A percentile compares a stretch with the other conserved stretches of the same genome.
phyloP scores from a whole-genome alignment of 2,329 filamentous ascomycete genomes.

The Purpureocillium lavendulum region DNA sequence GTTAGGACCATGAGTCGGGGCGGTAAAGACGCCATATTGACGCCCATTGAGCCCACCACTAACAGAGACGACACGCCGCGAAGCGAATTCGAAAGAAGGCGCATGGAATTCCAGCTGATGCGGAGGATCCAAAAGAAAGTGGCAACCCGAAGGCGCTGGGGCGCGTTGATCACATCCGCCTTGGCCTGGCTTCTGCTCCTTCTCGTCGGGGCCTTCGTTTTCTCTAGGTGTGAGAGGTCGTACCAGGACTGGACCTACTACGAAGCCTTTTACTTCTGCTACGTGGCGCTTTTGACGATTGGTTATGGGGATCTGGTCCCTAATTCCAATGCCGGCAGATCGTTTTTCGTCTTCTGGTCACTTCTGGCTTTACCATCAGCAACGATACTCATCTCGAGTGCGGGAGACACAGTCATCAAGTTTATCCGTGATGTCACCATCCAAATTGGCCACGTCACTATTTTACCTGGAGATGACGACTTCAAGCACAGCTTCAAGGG shows the following conservation, averaged over 20 bases:
- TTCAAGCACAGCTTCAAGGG: conserved; percentile 37
- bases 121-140: conserved; percentile 65
- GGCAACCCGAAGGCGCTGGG: conserved; percentile 62
- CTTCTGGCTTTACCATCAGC: conserved; percentile 79
- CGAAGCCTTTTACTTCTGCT: conserved; percentile 76
- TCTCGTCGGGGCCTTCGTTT: conserved; percentile 72
- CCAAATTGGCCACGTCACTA: conserved; percentile 49
- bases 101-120: conserved; percentile 72
- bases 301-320: conserved; percentile 80
- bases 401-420: conserved; percentile 75
- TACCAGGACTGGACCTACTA: conserved; percentile 68
- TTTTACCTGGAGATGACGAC: conserved; percentile 47
- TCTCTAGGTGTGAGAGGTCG: conserved; percentile 42
- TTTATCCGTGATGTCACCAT: conserved; percentile 47
- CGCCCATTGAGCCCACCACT: conserved; percentile 30
- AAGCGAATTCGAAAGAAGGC: conserved; percentile 51
- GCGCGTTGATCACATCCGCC: conserved; percentile 59
- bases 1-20: conserved; percentile 36
- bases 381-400: conserved; percentile 77
- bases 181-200: conserved; percentile 66
- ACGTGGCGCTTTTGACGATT: conserved; percentile 74
- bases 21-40: conserved; percentile 38
- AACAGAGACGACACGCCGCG: conserved; percentile 10
- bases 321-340: conserved; percentile 66
- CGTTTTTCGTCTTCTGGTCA: conserved; percentile 93